Evolutionary conservation across 2,329 filamentous ascomycete species (phyloP).

Genomic region (Cladosporium sp.): DNA sequence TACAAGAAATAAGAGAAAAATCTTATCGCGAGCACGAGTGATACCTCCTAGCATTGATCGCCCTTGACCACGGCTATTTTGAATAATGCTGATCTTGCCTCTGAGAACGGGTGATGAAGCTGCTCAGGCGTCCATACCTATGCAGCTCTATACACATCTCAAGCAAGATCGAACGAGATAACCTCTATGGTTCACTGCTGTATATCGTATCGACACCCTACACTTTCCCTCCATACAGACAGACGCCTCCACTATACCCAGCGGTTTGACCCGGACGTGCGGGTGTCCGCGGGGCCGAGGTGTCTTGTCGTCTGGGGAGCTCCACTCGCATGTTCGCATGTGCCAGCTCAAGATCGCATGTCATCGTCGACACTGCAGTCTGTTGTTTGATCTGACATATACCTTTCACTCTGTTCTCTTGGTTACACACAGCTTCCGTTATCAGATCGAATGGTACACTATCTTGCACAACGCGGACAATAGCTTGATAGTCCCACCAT

Average conservation of each 20-base stretch:
- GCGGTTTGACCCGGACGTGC: neutral
- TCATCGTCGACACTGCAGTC: neutral
- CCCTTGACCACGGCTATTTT: neutral
- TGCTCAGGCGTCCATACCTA: neutral
- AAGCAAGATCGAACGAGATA: neutral
- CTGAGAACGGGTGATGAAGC: neutral
- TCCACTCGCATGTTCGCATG: neutral
- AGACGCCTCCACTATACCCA: neutral
- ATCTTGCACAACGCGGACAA: too few species aligned
- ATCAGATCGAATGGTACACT: neutral
- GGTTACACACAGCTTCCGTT: neutral
- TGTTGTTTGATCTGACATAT: neutral
- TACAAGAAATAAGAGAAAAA: neutral
- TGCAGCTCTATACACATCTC: neutral
- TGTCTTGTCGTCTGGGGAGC: neutral
- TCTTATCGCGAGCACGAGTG: neutral
- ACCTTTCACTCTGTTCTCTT: neutral
- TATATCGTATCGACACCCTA: neutral
- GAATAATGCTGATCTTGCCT: neutral
- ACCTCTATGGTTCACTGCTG: neutral
- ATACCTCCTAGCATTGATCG: neutral
- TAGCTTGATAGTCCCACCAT: neutral
- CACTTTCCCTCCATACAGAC: neutral
- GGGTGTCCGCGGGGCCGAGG: neutral
- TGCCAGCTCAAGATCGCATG: neutral